Evolutionary conservation across 1,284 basidiomycete genomes (phyloP), one percentile per base, ranked within the genome.

Genomic region (Veloboletus limbatus): DNA sequence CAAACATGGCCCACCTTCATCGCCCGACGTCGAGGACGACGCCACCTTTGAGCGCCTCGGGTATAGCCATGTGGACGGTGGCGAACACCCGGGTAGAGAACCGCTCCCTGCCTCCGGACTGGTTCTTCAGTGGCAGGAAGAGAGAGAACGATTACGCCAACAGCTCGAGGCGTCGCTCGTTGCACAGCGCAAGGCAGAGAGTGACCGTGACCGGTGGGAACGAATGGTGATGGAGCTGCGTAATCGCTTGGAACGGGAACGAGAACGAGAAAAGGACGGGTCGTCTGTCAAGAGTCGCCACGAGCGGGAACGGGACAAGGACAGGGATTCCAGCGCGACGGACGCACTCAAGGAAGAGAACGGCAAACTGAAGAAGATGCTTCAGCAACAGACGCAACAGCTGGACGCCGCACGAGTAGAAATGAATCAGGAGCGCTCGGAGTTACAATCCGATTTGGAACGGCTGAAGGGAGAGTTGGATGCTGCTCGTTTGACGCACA

Each of bases 271-370:
- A 18, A 52, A 40, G 30, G 58, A 57, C 1, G 45, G 41, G 17
- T 14, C 47, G 8, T 47, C 52, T 22, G 2, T 28, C 11, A 63
- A 31, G 41, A 43, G 1, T n/a, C 60, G 60, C 37, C 58, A 55
- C n/a, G 56, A 58, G n/a, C 50, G 56, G 11, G 57, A 57, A 14
- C 40, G 49, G 13, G 58, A 48, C 27, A 56, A 32, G 37, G 59
- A 63, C 25, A 45, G 24, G 8, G 57, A 58, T 1, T 1, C 36
- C 0, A 26, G 30, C 0, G 26, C 31, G 8, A 14, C 39, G 6
- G 57, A 62, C 17, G 33, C 43, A 1, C 39, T 66, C 38, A 56
- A 45, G 40, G 60, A 64, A 21, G 63, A 62, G 24, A 66, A 54
- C 39, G 51, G 53, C 36, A 58, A 47, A 11, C 45, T 62, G 8